Percentiles rank a stretch among this genome's conserved stretches.
Conservation (phyloP, 2,329 filamentous ascomycete species). For the Salinomyces thailandicus region DNA sequence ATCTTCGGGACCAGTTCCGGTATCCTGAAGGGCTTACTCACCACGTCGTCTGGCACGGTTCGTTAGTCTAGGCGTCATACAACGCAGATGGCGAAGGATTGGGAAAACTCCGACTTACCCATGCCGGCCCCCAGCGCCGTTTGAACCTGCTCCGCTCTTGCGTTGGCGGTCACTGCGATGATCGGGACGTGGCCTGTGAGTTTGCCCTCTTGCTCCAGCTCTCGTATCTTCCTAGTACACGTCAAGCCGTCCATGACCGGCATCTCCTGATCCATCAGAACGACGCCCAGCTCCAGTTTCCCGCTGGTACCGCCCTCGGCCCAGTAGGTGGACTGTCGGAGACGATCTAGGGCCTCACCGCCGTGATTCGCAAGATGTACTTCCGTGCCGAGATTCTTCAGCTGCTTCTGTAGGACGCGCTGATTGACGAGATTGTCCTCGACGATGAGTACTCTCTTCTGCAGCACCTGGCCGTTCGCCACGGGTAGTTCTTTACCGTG, state of each 20-base stretch:
- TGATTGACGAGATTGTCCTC: slow-evolving; percentile 38
- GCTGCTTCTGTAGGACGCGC: slow-evolving; percentile 40
- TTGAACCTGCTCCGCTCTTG: slow-evolving; percentile 61
- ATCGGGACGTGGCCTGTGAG: slow-evolving; percentile 60
- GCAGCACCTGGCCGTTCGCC: slow-evolving; percentile 4
- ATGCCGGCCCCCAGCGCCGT: slow-evolving; percentile 63
- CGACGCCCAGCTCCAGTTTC: slow-evolving; percentile 34
- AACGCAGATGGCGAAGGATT: not conserved
- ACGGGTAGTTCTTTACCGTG: not conserved
- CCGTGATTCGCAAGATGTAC: slow-evolving; percentile 41
- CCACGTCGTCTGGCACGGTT: slow-evolving; percentile 34
- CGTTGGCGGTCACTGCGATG: slow-evolving; percentile 76
- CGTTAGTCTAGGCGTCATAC: slow-evolving; percentile 7
- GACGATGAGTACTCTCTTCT: slow-evolving; percentile 30
- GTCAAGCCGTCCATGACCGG: slow-evolving; percentile 73
- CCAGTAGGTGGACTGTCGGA: slow-evolving; percentile 36
- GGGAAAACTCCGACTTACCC: slow-evolving; percentile 26
- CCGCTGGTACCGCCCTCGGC: slow-evolving; percentile 16
- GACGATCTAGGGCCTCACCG: slow-evolving; percentile 37
- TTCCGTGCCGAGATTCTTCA: slow-evolving; percentile 37
- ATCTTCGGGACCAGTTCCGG: slow-evolving; percentile 42
- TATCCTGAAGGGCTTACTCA: slow-evolving; percentile 42
- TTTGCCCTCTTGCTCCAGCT: slow-evolving; percentile 52
- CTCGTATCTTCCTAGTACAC: slow-evolving; percentile 58
- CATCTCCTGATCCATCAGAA: slow-evolving; percentile 77